Conservation (phyloP, 305 asterid genomes). For the Solanum hybrid region DNA sequence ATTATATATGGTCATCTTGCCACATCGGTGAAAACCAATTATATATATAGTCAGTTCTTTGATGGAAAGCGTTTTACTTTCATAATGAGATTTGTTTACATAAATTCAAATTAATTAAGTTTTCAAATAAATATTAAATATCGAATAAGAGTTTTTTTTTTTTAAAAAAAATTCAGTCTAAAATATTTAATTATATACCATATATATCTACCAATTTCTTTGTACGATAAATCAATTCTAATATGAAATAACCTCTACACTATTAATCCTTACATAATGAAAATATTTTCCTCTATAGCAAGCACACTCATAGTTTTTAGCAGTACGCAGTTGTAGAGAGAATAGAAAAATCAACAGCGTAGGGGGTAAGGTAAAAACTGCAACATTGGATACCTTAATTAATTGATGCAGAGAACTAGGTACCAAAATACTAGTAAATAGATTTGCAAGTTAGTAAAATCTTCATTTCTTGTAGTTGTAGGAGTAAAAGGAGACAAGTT, state of each 20-base stretch:
- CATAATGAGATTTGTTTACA: neutral
- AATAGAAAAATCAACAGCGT: neutral
- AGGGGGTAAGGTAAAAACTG: neutral
- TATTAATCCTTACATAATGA: neutral
- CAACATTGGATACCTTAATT: constrained; percentile 1
- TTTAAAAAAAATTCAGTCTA: too few species aligned
- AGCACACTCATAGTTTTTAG: too few species aligned
- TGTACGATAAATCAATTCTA: neutral
- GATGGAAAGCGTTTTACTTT: neutral
- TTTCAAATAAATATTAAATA: too few species aligned
- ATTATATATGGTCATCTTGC: too few species aligned
- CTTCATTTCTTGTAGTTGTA: neutral
- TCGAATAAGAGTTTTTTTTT: too few species aligned
- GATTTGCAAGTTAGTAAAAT: neutral
- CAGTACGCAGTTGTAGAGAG: too few species aligned
- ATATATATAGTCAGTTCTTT: too few species aligned
- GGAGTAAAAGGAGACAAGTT: constrained; percentile 1
- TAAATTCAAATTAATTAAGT: too few species aligned
- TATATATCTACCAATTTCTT: too few species aligned
- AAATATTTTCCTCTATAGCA: too few species aligned
- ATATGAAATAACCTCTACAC: neutral
- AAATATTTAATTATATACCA: too few species aligned
- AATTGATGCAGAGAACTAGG: neutral
- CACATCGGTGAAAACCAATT: too few species aligned
- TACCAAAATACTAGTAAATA: neutral